A percentile compares a stretch with the other conserved stretches of the same genome.
Evolutionary conservation across 1,139 yeast genomes (phyloP).

Genomic region (Yamadazyma mexicana): DNA sequence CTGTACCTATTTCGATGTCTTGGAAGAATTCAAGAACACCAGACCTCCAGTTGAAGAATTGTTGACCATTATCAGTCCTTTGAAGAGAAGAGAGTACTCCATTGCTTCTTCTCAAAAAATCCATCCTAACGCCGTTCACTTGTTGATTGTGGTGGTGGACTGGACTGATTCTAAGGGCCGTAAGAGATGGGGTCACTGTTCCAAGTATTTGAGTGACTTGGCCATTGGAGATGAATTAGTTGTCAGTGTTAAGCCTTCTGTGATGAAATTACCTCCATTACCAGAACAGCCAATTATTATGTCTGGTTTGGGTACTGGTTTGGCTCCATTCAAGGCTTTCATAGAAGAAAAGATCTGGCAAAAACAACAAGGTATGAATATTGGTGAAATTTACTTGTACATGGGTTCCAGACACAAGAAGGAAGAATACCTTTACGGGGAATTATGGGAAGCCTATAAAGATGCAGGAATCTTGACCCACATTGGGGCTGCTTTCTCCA

Average conservation of each 20-base stretch:
- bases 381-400: slow-evolving; percentile 86
- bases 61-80: slow-evolving; percentile 72
- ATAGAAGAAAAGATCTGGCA: slow-evolving; percentile 96
- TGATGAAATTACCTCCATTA: slow-evolving; percentile 90
- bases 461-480: slow-evolving; percentile 92
- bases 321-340: slow-evolving; percentile 98
- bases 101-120: slow-evolving; percentile 94
- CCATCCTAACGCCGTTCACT: slow-evolving; percentile 88
- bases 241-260: slow-evolving; percentile 94
- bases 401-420: slow-evolving; percentile 95
- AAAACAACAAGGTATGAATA: slow-evolving; percentile 79
- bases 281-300: slow-evolving; percentile 88
- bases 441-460: slow-evolving; percentile 94
- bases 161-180: slow-evolving; percentile 91
- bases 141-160: slow-evolving; percentile 92
- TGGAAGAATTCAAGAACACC: slow-evolving; percentile 79
- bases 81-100: slow-evolving; percentile 98
- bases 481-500: slow-evolving; percentile 96
- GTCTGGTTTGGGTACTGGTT: slow-evolving; percentile 98
- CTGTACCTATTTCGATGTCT: slow-evolving; percentile 77
- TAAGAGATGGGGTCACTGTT: slow-evolving; percentile 90
- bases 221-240: slow-evolving; percentile 81
- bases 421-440: slow-evolving; percentile 95
- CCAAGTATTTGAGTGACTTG: slow-evolving; percentile 83
- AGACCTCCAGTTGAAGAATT: slow-evolving; percentile 77